Base-by-base conservation (phyloP, 1,284 basidiomycete species). In the Lentinula novae-zelandiae region DNA sequence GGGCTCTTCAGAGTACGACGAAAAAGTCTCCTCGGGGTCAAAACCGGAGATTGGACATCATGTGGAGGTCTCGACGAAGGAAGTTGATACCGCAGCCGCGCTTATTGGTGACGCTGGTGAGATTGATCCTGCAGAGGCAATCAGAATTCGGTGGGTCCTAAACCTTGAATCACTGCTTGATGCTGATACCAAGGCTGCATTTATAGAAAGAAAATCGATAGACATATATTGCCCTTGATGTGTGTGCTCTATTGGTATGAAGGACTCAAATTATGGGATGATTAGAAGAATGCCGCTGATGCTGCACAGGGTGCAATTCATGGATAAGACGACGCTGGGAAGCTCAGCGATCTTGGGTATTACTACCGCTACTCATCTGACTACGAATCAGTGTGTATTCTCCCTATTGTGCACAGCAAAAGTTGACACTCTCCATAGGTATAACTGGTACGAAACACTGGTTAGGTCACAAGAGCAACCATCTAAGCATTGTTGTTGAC, bases 261-360 rank as follows among this genome's bases (percentile, higher is more conserved):
- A 22, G 72, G 71, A 17, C 8, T n/a, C 5, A 31, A 27, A 6
- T 36, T 36, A 1, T 38, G 8, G 33, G 15, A 46, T 15, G 9
- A 34, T 40, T 20, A 8, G 1, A 12, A n/a, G 9, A 9, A 42
- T 15, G 73, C 71, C 12, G 31, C 1, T 58, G 36, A 27, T 20
- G 17, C 39, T 40, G n/a, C 20, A 33, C 65, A 84, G 83, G 17
- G 83, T 86, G 76, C 78, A 82, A 31, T 86, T 86, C 64, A 81
- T 83, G 64, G 89, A 92, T 76, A 91, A 91, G 71, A 89, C 86
- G 0, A 89, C 90, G 1, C 79, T 94, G 22, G 88, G 89, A 13
- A 82, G 85, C 63, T 82, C 89, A 12, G 86, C 89, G 4, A 78
- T 92, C 52, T 77, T 92, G 52, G 89, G 89, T 33, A 82, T 90